Evolutionary conservation across 2,329 filamentous ascomycete species (phyloP), one percentile per base, ranked within the genome.

Genomic region (Ophiobolus disseminans): DNA sequence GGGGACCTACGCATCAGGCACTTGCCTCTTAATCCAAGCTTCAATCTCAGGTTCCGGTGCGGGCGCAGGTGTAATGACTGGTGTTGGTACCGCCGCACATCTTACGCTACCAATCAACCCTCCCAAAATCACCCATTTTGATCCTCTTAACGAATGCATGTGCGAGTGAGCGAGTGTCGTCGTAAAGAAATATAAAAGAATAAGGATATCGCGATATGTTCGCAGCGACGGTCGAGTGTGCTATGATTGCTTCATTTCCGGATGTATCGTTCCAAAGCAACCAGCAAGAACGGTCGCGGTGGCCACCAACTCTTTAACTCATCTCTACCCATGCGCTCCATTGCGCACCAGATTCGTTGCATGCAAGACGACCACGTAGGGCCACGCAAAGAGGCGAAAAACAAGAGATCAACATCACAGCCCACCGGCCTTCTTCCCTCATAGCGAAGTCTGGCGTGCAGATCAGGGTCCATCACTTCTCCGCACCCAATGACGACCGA

Each of bases 1-100:
- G 26, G 9, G 13, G 7, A 63, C 68, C 50, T 60, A 73, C 69
- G 67, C 58, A 64, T 73, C 62, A 23, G 63, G 63, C 45, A 56
- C 53, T 26, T 69, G 56, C 42, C 65, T 63, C 23, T 53, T 41
- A 40, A 47, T 48, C 55, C 48, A 46, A 47, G 17, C 40, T 50
- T 45, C 17, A 51, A 32, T 13, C 48, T 42, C 39, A 14, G 30
- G 23, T 16, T 39, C 54, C 19, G 70, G 69, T 32, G 63, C 68
- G 19, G 70, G 69, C 31, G 63, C 68, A 13, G 63, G 61, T 30
- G 69, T 71, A 39, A 70, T 64, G 19, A 45, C 48, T 23, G 68
- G 61, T 17, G 51, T 45, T 14, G 59, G 54, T 26, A 53, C 43
- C 4, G 40, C 55, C 17, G 40, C 57, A n/a, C 45, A 32, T 44